These are phyloP conservation scores for Vigna angularis DNA, from an alignment of 306 rosid genomes.

Conservation along the genomic window DNA sequence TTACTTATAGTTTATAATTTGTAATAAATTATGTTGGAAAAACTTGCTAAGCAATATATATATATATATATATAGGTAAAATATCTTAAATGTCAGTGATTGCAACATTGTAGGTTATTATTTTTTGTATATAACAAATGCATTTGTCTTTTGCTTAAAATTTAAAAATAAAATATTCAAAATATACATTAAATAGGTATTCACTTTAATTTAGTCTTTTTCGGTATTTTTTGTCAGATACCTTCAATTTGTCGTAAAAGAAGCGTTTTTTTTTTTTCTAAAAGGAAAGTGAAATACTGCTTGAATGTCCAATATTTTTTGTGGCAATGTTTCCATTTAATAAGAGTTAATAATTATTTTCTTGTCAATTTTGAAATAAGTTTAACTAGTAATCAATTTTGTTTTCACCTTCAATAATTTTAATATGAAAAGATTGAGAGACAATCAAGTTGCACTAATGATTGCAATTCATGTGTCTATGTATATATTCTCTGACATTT, in stretches of 20 bases:
- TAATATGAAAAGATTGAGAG: not conserved
- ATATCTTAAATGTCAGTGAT: not conserved
- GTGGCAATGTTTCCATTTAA: not conserved
- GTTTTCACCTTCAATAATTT: not conserved
- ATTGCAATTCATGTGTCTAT: slow-evolving; percentile 9
- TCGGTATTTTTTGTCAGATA: not conserved
- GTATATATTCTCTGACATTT: not conserved
- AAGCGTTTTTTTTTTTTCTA: not conserved
- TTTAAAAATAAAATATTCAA: not conserved
- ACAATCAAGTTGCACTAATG: slow-evolving; percentile 9
- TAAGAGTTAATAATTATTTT: not conserved
- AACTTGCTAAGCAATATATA: no score
- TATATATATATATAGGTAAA: no score
- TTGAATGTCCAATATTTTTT: not conserved
- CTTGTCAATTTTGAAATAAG: not conserved
- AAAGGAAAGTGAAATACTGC: not conserved
- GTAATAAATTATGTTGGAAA: no score
- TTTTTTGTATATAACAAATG: no score
- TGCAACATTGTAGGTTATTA: not conserved
- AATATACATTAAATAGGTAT: not conserved
- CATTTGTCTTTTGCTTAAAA: not conserved
- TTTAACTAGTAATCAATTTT: not conserved
- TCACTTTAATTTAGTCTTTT: not conserved
- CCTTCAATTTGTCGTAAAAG: not conserved
- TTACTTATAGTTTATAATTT: not conserved